These are phyloP conservation scores for Grosmannia huntii DNA, from an alignment of 2,329 filamentous ascomycete genomes.

Conservation along the genomic window DNA sequence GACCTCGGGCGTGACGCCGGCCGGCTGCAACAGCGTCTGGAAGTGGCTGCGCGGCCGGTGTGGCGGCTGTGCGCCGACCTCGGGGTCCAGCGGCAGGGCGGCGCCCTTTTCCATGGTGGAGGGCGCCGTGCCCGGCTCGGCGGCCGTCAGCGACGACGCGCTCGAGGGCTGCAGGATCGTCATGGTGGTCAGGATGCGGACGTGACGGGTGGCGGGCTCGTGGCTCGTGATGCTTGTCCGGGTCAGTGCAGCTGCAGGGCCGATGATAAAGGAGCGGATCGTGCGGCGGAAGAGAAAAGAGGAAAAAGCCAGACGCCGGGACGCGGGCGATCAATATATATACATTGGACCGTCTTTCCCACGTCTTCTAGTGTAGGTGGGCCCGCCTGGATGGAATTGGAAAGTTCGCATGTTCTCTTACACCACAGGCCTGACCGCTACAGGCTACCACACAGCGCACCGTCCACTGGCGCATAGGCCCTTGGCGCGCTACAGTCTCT, in stretches of 20 bases:
- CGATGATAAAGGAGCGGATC: not conserved
- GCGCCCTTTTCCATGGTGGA: not conserved
- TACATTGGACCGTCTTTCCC: too few species aligned
- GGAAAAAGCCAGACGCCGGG: not conserved
- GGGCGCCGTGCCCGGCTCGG: not conserved
- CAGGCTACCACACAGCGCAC: too few species aligned
- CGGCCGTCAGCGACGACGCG: not conserved
- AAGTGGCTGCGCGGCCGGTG: constrained; percentile 29
- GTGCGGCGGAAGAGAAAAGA: not conserved
- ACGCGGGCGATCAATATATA: not conserved
- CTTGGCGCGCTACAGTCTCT: too few species aligned
- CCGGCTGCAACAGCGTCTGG: constrained; percentile 42
- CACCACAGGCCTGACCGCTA: too few species aligned
- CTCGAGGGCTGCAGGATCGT: not conserved
- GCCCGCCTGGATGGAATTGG: too few species aligned
- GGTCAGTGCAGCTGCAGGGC: not conserved
- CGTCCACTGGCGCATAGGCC: too few species aligned
- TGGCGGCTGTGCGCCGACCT: not conserved
- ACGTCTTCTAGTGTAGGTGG: too few species aligned
- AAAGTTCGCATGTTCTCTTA: too few species aligned
- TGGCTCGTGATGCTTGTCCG: too few species aligned
- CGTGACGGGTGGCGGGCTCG: too few species aligned
- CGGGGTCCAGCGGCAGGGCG: not conserved
- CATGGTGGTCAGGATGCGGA: not conserved
- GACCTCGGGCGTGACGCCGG: constrained; percentile 43